phyloP scores from a whole-genome alignment of 2,329 filamentous ascomycete genomes.

The Colletotrichum sp. region DNA sequence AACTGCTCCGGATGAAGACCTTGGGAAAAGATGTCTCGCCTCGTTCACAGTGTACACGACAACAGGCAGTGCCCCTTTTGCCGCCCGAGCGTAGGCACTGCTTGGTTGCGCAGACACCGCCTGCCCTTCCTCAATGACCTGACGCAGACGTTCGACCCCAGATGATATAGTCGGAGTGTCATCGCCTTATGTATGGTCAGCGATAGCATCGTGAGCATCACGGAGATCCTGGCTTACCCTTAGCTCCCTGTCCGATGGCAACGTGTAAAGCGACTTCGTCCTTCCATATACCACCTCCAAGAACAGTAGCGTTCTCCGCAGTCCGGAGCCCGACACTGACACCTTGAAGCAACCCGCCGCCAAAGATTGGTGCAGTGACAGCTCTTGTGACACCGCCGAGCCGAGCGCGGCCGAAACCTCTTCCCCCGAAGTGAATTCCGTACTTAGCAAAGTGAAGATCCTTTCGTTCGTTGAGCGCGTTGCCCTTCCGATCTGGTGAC shows the following conservation, averaged over 20 bases:
- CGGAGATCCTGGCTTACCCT: background rate
- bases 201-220: rapidly evolving
- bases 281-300: slow-evolving; percentile 44
- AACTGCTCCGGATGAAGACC: background rate
- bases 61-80: background rate
- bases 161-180: slow-evolving; percentile 4
- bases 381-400: slow-evolving; percentile 49
- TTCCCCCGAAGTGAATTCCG: slow-evolving; percentile 43
- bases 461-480: slow-evolving; percentile 25
- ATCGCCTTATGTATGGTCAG: background rate
- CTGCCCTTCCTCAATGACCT: background rate
- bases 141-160: background rate
- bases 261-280: slow-evolving; percentile 48
- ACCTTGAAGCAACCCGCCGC: slow-evolving; percentile 35
- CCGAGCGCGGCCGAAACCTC: slow-evolving; percentile 41
- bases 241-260: slow-evolving; percentile 37
- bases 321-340: slow-evolving; percentile 46
- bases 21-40: background rate
- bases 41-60: background rate
- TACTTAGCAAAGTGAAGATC: slow-evolving; percentile 42
- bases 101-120: background rate
- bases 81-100: background rate
- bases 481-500: slow-evolving; percentile 28
- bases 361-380: slow-evolving; percentile 40
- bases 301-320: slow-evolving; percentile 36